These are phyloP conservation scores for Ascochyta koolunga DNA, from an alignment of 2,329 filamentous ascomycete genomes.

Conservation along the genomic window DNA sequence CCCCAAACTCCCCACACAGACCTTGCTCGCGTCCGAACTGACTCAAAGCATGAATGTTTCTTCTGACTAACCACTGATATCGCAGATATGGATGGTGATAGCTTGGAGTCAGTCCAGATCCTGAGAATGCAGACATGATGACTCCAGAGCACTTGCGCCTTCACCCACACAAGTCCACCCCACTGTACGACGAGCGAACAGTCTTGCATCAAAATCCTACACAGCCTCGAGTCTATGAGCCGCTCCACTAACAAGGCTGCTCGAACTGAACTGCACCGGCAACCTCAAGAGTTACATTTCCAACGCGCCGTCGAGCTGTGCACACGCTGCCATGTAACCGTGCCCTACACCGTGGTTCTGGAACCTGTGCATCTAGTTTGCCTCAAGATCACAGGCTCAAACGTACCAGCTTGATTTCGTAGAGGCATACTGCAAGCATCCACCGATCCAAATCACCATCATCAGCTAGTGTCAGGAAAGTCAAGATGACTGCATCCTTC, in stretches of 20 bases:
- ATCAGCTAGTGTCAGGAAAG: not conserved
- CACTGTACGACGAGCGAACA: not conserved
- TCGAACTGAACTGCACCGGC: not conserved
- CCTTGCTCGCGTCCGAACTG: constrained; percentile 21
- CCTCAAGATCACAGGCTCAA: not conserved
- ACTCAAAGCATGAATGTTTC: constrained; percentile 16
- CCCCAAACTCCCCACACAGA: constrained; percentile 12
- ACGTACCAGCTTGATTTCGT: no score
- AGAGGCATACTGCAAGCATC: constrained; percentile 3
- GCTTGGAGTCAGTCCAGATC: constrained; percentile 1
- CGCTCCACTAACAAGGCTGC: not conserved
- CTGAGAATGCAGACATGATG: not conserved
- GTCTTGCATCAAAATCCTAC: not conserved
- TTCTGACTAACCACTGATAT: constrained; percentile 23
- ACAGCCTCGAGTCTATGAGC: not conserved
- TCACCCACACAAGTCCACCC: not conserved
- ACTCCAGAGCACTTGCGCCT: not conserved
- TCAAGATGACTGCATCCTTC: constrained; percentile 5
- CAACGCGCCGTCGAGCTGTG: not conserved
- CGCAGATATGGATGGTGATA: constrained; percentile 10
- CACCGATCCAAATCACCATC: not conserved
- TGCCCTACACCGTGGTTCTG: not conserved
- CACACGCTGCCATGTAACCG: constrained; percentile 8
- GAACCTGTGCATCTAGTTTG: not conserved
- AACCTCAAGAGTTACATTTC: not conserved